Conservation (phyloP, 805 yeast species). For the Barnettozyma sucrosica region DNA sequence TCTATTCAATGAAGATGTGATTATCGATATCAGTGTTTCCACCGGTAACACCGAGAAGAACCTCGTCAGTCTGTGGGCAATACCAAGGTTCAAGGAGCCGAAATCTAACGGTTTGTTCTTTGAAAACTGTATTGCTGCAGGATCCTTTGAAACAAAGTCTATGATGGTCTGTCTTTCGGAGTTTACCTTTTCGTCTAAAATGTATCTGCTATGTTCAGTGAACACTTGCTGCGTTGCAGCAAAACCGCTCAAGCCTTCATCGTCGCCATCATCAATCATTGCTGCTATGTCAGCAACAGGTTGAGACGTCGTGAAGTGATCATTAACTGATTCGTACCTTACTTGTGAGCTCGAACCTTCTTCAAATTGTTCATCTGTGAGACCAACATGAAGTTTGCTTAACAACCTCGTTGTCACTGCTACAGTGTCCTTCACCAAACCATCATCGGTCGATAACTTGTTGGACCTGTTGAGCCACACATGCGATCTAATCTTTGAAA, state of each 20-base stretch:
- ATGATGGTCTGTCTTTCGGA: slow-evolving; percentile 29
- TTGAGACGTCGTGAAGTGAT: slow-evolving; percentile 37
- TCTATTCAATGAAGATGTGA: slow-evolving; percentile 38
- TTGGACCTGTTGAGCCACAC: slow-evolving; percentile 49
- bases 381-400: slow-evolving; percentile 45
- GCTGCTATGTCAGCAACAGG: slow-evolving; percentile 40
- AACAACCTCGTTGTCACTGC: slow-evolving; percentile 45
- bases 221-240: slow-evolving; percentile 39
- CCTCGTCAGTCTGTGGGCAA: slow-evolving; percentile 43
- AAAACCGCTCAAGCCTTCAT: slow-evolving; percentile 11
- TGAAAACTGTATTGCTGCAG: slow-evolving; percentile 44
- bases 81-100: slow-evolving; percentile 16
- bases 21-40: slow-evolving; percentile 36
- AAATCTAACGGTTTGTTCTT: slow-evolving; percentile 13
- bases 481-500: slow-evolving; percentile 40
- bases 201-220: slow-evolving; percentile 32
- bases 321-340: slow-evolving; percentile 19
- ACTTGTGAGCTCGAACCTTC: slow-evolving; percentile 17
- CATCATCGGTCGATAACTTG: slow-evolving; percentile 38
- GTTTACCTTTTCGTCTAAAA: slow-evolving; percentile 22
- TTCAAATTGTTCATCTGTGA: slow-evolving; percentile 42
- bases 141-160: slow-evolving; percentile 41
- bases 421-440: slow-evolving; percentile 48
- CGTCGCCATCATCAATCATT: slow-evolving; percentile 34
- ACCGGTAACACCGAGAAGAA: slow-evolving; percentile 43